phyloP scores from a whole-genome alignment of 1,139 yeast species.

The Arxiozyma telluris region DNA sequence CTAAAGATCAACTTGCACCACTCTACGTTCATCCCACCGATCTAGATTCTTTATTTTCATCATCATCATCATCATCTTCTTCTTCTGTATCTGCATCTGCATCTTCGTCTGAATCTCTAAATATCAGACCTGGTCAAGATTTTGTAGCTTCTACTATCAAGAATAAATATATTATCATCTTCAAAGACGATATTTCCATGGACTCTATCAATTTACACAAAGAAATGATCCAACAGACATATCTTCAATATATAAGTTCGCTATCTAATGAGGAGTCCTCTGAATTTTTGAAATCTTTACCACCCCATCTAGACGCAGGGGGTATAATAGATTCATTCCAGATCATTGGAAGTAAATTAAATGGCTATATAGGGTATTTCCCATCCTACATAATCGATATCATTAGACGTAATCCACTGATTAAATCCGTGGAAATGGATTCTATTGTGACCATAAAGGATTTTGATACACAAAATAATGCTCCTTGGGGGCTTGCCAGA shows the following conservation, averaged over 20 bases:
- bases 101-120: too few relatives aligned
- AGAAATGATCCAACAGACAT: constrained; percentile 36
- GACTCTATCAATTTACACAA: constrained; percentile 54
- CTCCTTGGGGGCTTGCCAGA: constrained; percentile 94
- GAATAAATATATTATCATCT: constrained; percentile 60
- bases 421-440: constrained; percentile 6
- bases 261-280: constrained; percentile 9
- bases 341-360: constrained; percentile 40
- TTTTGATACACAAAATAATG: constrained; percentile 47
- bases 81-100: too few relatives aligned
- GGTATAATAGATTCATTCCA: constrained; percentile 64
- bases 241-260: constrained; percentile 16
- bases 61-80: background rate
- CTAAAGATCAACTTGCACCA: background rate
- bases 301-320: constrained; percentile 24
- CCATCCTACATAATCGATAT: constrained; percentile 60
- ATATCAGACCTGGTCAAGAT: background rate
- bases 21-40: background rate
- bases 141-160: background rate
- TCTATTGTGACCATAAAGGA: constrained; percentile 1
- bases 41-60: background rate
- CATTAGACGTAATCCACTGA: constrained; percentile 39
- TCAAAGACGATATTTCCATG: constrained; percentile 50
- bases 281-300: constrained; percentile 1
- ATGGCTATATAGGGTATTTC: constrained; percentile 72